Percentiles rank a stretch among this genome's conserved stretches.
Evolutionary conservation across 495 filamentous ascomycete species (phyloP).

Genomic region (Hyaloscypha variabilis): DNA sequence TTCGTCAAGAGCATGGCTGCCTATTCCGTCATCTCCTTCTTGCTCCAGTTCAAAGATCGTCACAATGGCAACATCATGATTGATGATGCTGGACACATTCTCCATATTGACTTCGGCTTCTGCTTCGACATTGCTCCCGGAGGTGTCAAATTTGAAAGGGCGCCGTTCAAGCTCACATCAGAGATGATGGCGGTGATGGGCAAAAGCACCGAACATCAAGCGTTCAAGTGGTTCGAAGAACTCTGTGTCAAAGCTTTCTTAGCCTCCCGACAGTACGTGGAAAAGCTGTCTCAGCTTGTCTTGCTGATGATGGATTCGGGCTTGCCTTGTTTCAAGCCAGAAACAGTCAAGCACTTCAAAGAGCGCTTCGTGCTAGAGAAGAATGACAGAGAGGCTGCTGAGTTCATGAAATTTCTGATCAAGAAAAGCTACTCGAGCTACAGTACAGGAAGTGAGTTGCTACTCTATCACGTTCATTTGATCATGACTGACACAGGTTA

Average conservation of each 20-base stretch:
- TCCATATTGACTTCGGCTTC: slow-evolving; percentile 99
- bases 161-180: slow-evolving; percentile 94
- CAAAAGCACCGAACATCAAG: slow-evolving; percentile 76
- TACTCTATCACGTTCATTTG: not conserved
- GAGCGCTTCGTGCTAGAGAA: slow-evolving; percentile 94
- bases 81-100: slow-evolving; percentile 93
- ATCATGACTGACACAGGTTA: not conserved
- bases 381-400: slow-evolving; percentile 91
- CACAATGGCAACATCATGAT: slow-evolving; percentile 99
- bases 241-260: slow-evolving; percentile 95
- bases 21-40: slow-evolving; percentile 97
- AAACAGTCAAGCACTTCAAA: slow-evolving; percentile 88
- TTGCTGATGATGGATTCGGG: slow-evolving; percentile 95
- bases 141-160: slow-evolving; percentile 94
- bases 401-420: slow-evolving; percentile 86
- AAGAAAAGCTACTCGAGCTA: slow-evolving; percentile 87
- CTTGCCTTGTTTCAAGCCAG: slow-evolving; percentile 96
- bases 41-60: slow-evolving; percentile 98
- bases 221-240: slow-evolving; percentile 96
- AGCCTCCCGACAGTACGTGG: slow-evolving; percentile 81
- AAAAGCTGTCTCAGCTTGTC: slow-evolving; percentile 87
- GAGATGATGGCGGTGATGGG: slow-evolving; percentile 99
- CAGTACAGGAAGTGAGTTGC: slow-evolving; percentile 61
- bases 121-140: slow-evolving; percentile 99
- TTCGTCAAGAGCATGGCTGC: slow-evolving; percentile 99